Base-by-base conservation (phyloP, 768 basidiomycete species). In the Hortiboletus flavorubellus region DNA sequence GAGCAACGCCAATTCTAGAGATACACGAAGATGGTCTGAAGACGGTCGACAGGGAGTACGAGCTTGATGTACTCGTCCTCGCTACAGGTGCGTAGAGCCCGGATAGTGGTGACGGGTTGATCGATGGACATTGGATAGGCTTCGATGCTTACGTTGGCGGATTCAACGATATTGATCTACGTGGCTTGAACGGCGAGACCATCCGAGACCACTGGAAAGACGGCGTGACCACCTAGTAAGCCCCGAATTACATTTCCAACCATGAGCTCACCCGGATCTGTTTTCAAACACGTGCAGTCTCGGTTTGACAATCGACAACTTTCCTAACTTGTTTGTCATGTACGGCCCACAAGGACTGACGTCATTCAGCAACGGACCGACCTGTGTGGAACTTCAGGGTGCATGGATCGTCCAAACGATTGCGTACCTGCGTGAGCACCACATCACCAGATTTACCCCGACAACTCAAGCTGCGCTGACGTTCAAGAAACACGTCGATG, bases 201-300 rank as follows among this genome's bases (percentile, higher is more conserved):
- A 51, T 60, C n/a, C 59, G 52, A 30, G 59, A 61, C 3, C 61
- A 59, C 38, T 62, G 60, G 60, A 53, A 45, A 26, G 41, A 59
- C 14, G 56, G 56, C 2, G 53, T 55, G 43, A 51, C 2, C 21
- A 62, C 61, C 16, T 62, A 62, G 60, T 62, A 11, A 54, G 60
- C 31, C 10, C 23, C 11, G 5, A 6, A 15, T 33, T 8, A 6
- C 6, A 10, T 37, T 38, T n/a, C 8, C 15, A n/a, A 7, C 5
- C 11, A 3, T 37, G 5, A 6, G 12, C 5, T 23, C 4, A 29
- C 44, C 37, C 8, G n/a, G n/a, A 29, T 16, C 6, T 15, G 9
- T 10, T n/a, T 18, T 42, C 7, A 7, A 8, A 29, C 3, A 7
- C n/a, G 12, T 40, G 21, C 23, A 62, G 60, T 35, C 60, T 62